A percentile compares a stretch with the other conserved stretches of the same genome.
These are phyloP conservation scores for Cyphellophora attinorum DNA, from an alignment of 2,329 filamentous ascomycete genomes.

Conservation along the genomic window DNA sequence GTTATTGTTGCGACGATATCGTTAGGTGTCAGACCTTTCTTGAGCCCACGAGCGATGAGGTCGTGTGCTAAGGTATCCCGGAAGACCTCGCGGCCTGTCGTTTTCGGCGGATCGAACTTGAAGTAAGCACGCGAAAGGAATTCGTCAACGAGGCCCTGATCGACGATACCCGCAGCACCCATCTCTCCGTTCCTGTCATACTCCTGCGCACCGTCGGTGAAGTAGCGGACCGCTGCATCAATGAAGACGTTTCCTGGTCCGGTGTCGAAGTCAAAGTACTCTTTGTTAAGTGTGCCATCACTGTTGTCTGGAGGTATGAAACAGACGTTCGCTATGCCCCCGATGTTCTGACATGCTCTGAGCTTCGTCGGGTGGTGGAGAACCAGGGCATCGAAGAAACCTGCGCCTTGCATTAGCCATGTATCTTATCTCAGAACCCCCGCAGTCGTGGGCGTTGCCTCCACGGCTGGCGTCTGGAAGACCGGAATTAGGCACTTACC, in stretches of 20 bases:
- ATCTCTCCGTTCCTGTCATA: constrained; percentile 45
- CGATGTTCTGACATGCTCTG: constrained; percentile 52
- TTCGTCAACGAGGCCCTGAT: constrained; percentile 43
- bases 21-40: constrained; percentile 35
- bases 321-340: constrained; percentile 52
- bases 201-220: constrained; percentile 39
- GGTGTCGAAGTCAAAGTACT: constrained; percentile 44
- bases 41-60: constrained; percentile 38
- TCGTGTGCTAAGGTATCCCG: constrained; percentile 46
- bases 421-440: too few species aligned
- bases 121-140: constrained; percentile 46
- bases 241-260: constrained; percentile 49
- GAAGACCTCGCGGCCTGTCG: constrained; percentile 51
- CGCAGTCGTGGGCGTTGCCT: too few species aligned
- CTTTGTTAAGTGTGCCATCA: constrained; percentile 28
- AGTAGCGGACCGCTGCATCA: constrained; percentile 47
- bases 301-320: constrained; percentile 41
- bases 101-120: constrained; percentile 42
- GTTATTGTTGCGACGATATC: constrained; percentile 52
- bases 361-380: constrained; percentile 48
- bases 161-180: constrained; percentile 39
- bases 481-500: too few species aligned
- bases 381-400: constrained; percentile 48
- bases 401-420: too few species aligned
- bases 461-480: too few species aligned